Evolutionary conservation across 1,284 basidiomycete genomes (phyloP).

Genomic region (Pulveroboletus sp.): DNA sequence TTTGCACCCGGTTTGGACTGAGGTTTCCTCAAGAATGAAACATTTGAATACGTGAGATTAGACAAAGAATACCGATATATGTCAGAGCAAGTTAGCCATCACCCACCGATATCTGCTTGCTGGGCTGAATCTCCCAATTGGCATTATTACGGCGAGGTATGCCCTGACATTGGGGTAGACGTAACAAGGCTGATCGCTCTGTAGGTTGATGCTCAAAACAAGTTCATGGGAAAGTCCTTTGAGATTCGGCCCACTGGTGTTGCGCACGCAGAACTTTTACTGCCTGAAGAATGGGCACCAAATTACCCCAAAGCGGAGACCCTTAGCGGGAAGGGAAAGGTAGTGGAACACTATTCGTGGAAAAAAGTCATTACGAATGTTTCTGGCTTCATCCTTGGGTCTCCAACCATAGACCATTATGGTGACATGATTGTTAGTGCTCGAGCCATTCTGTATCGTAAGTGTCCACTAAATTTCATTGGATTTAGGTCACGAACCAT

Average conservation of each 20-base stretch:
- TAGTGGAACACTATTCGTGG: slow-evolving; percentile 87
- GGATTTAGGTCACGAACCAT: slow-evolving; percentile 79
- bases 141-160: slow-evolving; percentile 90
- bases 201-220: slow-evolving; percentile 89
- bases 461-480: not conserved
- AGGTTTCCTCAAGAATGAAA: slow-evolving; percentile 59
- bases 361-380: slow-evolving; percentile 95
- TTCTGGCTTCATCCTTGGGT: slow-evolving; percentile 92
- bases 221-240: slow-evolving; percentile 95
- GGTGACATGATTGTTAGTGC: slow-evolving; percentile 86
- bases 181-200: not conserved
- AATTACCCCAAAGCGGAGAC: slow-evolving; percentile 57
- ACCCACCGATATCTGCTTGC: slow-evolving; percentile 97
- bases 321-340: slow-evolving; percentile 46
- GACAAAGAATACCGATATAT: slow-evolving; percentile 92
- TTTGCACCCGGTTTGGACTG: not conserved
- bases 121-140: slow-evolving; percentile 89
- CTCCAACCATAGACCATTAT: slow-evolving; percentile 95
- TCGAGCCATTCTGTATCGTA: not conserved
- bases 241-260: slow-evolving; percentile 95
- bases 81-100: slow-evolving; percentile 95
- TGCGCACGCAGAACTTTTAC: slow-evolving; percentile 84
- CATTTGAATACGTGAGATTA: slow-evolving; percentile 90
- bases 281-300: slow-evolving; percentile 68
- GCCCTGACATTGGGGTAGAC: not conserved